Base-by-base conservation (phyloP, 1,284 basidiomycete species). In the Tilletia setariae region DNA sequence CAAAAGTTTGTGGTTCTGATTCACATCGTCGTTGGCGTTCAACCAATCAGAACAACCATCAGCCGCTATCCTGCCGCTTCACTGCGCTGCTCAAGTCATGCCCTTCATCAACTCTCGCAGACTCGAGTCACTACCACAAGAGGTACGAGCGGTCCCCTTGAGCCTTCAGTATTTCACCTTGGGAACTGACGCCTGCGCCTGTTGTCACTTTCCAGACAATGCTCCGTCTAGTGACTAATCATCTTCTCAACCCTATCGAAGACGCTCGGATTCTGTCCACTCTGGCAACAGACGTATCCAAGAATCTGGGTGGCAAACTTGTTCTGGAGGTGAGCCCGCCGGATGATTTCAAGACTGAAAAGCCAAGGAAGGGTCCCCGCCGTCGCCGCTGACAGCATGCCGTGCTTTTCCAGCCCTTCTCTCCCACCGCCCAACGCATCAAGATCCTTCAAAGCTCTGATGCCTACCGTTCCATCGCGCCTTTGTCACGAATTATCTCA, bases 11-110 rank as follows among this genome's bases (percentile, higher is more conserved):
- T 49, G 47, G n/a, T n/a, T n/a, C n/a, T n/a, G n/a, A n/a, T n/a
- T n/a, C n/a, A n/a, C n/a, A n/a, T n/a, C n/a, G n/a, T n/a, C n/a
- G n/a, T n/a, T n/a, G n/a, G n/a, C n/a, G 19, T 44, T 44, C 43
- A 19, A n/a, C n/a, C n/a, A n/a, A n/a, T n/a, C 53, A 59, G 53
- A 59, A 1, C 53, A 59, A 59, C 53, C 6, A 1, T 23, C 23
- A 15, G 53, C 53, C 1, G 53, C 53, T 9, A 25, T 59, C 1
- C 1, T 59, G 28, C 53, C 53, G 25, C 53, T 59, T 4, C 53
- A 59, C 32, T 59, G 53, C 25, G 53, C 53, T 21, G 53, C 32
- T 9, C 53, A 59, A 19, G 53, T 59, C 23, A 59, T 59, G 53
- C 53, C 53, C 9, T 59, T 59, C 53, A 59, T 59, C 53, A 59